Evolutionary conservation across 768 basidiomycete species (phyloP).

Genomic region (Tulasnella calospora): DNA sequence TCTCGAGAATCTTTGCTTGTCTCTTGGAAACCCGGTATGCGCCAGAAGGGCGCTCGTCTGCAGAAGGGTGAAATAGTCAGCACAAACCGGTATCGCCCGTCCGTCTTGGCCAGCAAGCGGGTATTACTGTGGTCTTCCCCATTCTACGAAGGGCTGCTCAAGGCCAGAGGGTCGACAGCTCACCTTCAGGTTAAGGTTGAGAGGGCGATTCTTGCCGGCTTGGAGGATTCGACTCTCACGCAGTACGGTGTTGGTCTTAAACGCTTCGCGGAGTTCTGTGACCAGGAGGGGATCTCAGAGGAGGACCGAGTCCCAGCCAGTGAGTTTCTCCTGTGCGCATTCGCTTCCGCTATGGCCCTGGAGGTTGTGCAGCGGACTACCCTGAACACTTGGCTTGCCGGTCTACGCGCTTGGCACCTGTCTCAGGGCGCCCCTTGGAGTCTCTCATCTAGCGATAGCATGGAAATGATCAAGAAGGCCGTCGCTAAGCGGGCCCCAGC

Average conservation of each 20-base stretch:
- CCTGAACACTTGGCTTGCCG: not conserved
- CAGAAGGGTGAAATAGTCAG: not conserved
- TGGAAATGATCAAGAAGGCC: not conserved
- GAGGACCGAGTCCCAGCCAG: not conserved
- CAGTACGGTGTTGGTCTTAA: not conserved
- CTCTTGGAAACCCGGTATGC: not conserved
- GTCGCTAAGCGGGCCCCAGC: not conserved
- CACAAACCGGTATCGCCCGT: not conserved
- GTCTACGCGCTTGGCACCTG: not conserved
- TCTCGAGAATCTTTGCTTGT: not conserved
- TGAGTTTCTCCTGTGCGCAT: not conserved
- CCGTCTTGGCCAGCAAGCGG: not conserved
- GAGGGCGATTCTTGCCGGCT: not conserved
- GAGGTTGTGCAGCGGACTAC: not conserved
- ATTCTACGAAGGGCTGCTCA: not conserved
- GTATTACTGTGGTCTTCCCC: not conserved
- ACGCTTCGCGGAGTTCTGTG: constrained; percentile 1
- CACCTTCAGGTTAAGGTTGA: not conserved
- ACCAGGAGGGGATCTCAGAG: not conserved
- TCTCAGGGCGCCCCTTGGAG: not conserved
- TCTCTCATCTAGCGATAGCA: not conserved
- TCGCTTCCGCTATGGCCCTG: not conserved
- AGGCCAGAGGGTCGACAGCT: not conserved
- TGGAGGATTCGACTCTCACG: not conserved
- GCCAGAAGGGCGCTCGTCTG: not conserved